Evolutionary conservation across 2,329 filamentous ascomycete species (phyloP).

Genomic region (Phialophora expanda): DNA sequence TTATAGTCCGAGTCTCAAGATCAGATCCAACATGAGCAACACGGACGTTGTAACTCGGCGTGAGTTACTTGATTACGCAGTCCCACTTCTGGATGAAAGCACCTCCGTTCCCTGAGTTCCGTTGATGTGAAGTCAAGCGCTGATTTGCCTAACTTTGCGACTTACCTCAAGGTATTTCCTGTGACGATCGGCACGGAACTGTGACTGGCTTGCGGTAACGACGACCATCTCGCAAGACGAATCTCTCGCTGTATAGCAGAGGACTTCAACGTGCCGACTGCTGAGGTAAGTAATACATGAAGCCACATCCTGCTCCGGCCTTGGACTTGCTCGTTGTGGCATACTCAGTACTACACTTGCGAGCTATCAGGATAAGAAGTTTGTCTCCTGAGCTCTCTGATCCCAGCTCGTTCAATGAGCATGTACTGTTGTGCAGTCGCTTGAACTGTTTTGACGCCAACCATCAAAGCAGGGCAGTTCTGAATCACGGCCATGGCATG

Average conservation of each 20-base stretch:
- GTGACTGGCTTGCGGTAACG: no score
- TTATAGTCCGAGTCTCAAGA: background rate
- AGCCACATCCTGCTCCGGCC: background rate
- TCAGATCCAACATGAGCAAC: background rate
- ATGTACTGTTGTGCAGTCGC: background rate
- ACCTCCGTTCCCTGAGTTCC: background rate
- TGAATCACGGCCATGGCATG: background rate
- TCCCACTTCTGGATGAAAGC: background rate
- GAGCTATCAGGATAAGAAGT: background rate
- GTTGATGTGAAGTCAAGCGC: background rate
- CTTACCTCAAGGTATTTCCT: no score
- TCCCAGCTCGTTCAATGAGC: background rate
- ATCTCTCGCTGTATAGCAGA: no score
- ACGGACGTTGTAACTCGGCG: background rate
- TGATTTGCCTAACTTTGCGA: background rate
- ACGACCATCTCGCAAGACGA: no score
- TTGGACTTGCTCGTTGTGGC: background rate
- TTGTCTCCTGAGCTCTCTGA: background rate
- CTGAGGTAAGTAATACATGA: no score
- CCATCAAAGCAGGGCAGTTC: background rate
- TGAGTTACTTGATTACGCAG: background rate
- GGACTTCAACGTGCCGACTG: no score
- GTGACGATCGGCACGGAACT: no score
- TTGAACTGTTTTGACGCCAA: background rate
- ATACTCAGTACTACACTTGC: conserved; percentile 1